These are phyloP conservation scores for Parathielavia appendiculata DNA, from an alignment of 495 filamentous ascomycete genomes.

Conservation along the genomic window DNA sequence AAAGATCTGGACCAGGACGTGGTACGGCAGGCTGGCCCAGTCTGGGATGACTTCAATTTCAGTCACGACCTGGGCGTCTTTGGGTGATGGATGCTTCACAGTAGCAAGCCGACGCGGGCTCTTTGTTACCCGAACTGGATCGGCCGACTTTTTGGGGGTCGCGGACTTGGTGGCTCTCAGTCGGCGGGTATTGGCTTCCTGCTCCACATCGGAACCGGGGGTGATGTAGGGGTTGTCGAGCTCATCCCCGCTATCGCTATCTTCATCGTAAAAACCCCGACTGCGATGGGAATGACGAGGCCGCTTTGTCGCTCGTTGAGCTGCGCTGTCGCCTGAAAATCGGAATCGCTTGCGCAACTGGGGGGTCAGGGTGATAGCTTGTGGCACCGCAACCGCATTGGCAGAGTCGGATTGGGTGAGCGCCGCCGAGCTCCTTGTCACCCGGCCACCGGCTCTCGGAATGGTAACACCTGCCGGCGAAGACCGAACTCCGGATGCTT, in stretches of 20 bases:
- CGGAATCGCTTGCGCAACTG: conserved; percentile 17
- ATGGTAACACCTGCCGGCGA: conserved; percentile 15
- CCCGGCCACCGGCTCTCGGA: conserved; percentile 16
- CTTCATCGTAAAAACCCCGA: conserved; percentile 28
- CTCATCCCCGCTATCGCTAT: conserved; percentile 16
- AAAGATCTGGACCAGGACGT: conserved; percentile 66
- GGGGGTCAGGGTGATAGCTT: background rate
- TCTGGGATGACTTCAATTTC: conserved; percentile 46
- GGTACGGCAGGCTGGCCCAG: conserved; percentile 69
- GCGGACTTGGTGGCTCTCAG: background rate
- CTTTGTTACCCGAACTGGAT: background rate
- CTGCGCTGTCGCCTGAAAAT: background rate
- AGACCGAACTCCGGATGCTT: conserved; percentile 19
- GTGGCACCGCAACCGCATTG: conserved; percentile 3
- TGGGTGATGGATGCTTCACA: background rate
- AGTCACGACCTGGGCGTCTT: background rate
- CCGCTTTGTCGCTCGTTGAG: conserved; percentile 19
- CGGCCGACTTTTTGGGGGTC: background rate
- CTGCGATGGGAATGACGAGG: conserved; percentile 17
- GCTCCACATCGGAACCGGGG: conserved; percentile 12
- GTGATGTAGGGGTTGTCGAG: conserved; percentile 4
- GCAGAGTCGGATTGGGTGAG: conserved; percentile 1
- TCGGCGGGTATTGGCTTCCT: background rate
- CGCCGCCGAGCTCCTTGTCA: conserved; percentile 24
- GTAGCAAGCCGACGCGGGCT: background rate